Evolutionary conservation across 768 basidiomycete species (phyloP), one percentile per base, ranked within the genome.

Genomic region (Chlorophyllum brunneum): DNA sequence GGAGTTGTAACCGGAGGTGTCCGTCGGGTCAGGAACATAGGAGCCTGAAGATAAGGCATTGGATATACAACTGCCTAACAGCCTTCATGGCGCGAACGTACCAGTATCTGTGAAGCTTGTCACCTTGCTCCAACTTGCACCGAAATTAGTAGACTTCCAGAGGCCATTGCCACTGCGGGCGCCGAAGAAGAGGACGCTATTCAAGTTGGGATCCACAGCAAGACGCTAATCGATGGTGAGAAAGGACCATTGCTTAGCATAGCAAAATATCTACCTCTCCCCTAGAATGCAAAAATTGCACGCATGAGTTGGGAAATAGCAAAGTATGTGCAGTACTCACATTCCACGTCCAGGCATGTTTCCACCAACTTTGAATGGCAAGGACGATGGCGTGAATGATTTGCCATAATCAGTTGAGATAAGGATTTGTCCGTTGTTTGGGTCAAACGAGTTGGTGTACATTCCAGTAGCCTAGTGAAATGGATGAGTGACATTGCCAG

Each of bases 321-420:
- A n/a, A 54, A n/a, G 9, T 13, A 52, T 2, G 33, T 31, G 24
- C 4, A 6, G 23, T 3, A 60, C 67, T 66, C 54, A 75, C 76
- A 83, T 77, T 60, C 82, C 84, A 61, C 83, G 80, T 44, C 82
- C 83, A 29, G 82, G 83, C 82, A 82, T 83, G 61, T 84, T 83
- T 6, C 82, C 82, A 27, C 83, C 82, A 27, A 83, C 77, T 57
- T 86, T 86, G 74, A 85, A 85, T 0, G 83, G 78, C 0, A 86
- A 65, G 5, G 63, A 58, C 5, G 80, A 76, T 2, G 73, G 56
- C 1, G 73, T 78, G 60, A 76, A 86, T 0, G 80, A 80, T n/a
- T 71, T 61, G 9, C 84, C 83, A 51, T 73, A 70, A 59, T 86
- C 77, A 5, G 71, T 75, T 18, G 83, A 85, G 31, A 79, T 76